Evolutionary conservation across 148 eudicot genomes (phyloP), one percentile per base, ranked within the genome.

Genomic region (Simmondsia chinensis): DNA sequence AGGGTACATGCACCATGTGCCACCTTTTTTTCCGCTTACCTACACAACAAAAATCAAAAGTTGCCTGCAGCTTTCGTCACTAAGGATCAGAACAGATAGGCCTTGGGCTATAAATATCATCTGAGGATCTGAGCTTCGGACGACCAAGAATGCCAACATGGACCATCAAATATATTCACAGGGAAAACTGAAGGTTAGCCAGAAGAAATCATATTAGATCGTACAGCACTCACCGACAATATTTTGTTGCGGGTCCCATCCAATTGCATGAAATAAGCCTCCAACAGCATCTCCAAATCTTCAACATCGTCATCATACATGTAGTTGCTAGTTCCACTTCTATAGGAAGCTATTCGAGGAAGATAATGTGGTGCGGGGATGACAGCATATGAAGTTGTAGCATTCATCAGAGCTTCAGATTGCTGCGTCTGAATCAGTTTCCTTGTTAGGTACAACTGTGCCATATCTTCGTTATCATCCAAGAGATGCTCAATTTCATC

Each of bases 401-500:
- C 47, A 50, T 73, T 72, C 54, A 68, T 26, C 31, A 65, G 43
- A 48, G 66, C 75, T 71, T 86, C 95, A 39, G 69, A 51, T 63
- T 91, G 99, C 54, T 91, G 99, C 60, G 54, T 63, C 33, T 81
- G 97, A 37, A 78, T 67, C 81, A 74, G 56, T 62, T 79, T 91
- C 64, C 99, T 76, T n/a, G 97, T 73, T 21, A 89, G 73, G 61
- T 89, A 89, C 20, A 89, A 54, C 19, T 89, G 87, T 38, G 78
- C 95, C 97, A 89, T 89, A 66, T 89, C 97, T 61, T 89, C 93
- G 33, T 84, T 74, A 50, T 89, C 97, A 65, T 89, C 97, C 66
- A 89, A 69, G 30, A 89, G 93, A 65, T 89, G 97, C 69, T 84
- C 97, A 52, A 89, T 78, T 78, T 89, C 97, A 81, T 89, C 97